Conservation (phyloP, 805 yeast species). For the Kazachstania bromeliacearum region DNA sequence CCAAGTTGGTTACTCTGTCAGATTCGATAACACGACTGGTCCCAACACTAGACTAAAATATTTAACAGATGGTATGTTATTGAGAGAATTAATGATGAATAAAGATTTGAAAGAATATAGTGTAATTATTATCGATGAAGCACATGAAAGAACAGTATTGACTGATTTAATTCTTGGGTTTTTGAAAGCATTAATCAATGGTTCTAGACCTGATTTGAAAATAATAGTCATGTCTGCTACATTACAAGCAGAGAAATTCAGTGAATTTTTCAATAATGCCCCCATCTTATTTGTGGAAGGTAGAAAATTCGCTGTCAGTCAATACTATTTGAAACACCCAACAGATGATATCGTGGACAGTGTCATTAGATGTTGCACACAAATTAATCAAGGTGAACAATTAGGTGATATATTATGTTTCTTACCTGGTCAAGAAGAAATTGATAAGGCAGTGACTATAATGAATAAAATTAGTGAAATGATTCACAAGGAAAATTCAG, state of each 20-base stretch:
- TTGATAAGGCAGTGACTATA: conserved; percentile 68
- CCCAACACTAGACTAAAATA: conserved; percentile 66
- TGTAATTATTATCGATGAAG: conserved; percentile 85
- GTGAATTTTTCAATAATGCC: conserved; percentile 65
- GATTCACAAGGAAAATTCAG: conserved; percentile 48
- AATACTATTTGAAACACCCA: conserved; percentile 51
- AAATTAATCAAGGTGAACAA: conserved; percentile 68
- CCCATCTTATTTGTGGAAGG: conserved; percentile 88
- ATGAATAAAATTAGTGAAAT: conserved; percentile 53
- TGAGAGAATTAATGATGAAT: conserved; percentile 82
- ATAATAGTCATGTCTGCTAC: conserved; percentile 95
- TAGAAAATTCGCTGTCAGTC: conserved; percentile 73
- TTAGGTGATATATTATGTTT: conserved; percentile 86
- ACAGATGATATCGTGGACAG: conserved; percentile 81
- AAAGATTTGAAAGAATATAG: conserved; percentile 53
- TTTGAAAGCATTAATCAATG: conserved; percentile 51
- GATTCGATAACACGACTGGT: conserved; percentile 68
- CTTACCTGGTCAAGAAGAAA: conserved; percentile 95
- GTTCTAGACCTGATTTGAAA: conserved; percentile 46
- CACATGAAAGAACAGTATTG: conserved; percentile 90
- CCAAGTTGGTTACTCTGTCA: conserved; percentile 84
- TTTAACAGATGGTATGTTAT: conserved; percentile 93
- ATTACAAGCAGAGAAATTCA: conserved; percentile 73
- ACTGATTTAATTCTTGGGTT: conserved; percentile 89
- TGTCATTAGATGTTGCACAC: conserved; percentile 62